Conservation (phyloP, 179 eudicot genomes). For the Gypsophila paniculata region DNA sequence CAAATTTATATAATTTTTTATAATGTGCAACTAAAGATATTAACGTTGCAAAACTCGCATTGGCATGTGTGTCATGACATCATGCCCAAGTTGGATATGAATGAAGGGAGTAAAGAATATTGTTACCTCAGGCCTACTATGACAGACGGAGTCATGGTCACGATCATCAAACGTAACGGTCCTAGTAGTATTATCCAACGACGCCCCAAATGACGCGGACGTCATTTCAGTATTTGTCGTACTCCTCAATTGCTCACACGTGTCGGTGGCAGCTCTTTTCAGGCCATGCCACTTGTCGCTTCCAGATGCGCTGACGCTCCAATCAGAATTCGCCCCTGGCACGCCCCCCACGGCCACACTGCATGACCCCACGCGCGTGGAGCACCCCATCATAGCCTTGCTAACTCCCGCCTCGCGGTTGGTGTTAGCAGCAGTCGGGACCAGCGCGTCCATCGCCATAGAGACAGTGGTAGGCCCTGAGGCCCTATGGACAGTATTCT, state of each 20-base stretch:
- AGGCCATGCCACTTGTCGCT: constrained; percentile 22
- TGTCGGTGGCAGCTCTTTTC: constrained; percentile 30
- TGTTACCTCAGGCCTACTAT: constrained; percentile 45
- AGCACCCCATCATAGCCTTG: constrained; percentile 25
- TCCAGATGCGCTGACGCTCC: constrained; percentile 33
- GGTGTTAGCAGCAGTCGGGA: constrained; percentile 27
- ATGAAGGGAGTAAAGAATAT: not conserved
- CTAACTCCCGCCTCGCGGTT: not conserved
- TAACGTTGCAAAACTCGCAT: no score
- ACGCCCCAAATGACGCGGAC: constrained; percentile 39
- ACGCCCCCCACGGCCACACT: constrained; percentile 35
- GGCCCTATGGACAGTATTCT: not conserved
- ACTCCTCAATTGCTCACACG: constrained; percentile 37
- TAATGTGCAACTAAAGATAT: no score
- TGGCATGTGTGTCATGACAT: no score
- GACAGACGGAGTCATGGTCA: constrained; percentile 49
- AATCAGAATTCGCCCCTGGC: constrained; percentile 20
- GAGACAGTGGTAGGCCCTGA: constrained; percentile 17
- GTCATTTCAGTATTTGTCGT: constrained; percentile 29
- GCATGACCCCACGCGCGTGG: constrained; percentile 56
- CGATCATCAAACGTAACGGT: constrained; percentile 47
- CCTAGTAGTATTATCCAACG: constrained; percentile 46
- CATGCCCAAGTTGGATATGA: no score
- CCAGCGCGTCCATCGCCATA: constrained; percentile 47
- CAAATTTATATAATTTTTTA: no score